phyloP scores from a whole-genome alignment of 2,329 filamentous ascomycete species.

The Graphiopsis chlorocephala region DNA sequence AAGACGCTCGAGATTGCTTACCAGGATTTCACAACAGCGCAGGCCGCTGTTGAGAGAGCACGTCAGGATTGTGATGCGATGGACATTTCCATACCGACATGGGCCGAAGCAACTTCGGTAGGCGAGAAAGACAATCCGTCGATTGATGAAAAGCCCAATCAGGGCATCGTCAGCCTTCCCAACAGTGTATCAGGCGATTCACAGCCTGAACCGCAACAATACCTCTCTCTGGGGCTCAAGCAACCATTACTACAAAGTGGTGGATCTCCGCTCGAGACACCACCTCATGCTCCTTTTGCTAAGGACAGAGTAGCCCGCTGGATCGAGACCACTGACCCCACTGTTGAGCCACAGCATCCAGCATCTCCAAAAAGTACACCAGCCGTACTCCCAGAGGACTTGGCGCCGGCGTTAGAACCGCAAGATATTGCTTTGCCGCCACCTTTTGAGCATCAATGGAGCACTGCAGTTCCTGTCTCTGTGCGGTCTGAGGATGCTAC shows the following conservation, averaged over 20 bases:
- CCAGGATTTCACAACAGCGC: not conserved
- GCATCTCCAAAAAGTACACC: no score
- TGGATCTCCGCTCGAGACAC: no score
- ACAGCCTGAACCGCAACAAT: no score
- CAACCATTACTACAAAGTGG: not conserved
- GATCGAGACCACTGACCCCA: not conserved
- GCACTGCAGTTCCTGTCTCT: no score
- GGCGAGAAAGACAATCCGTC: not conserved
- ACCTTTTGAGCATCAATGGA: no score
- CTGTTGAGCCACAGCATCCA: no score
- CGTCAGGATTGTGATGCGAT: not conserved
- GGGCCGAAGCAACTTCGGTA: not conserved
- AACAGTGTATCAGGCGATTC: not conserved
- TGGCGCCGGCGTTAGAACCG: no score
- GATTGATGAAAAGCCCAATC: not conserved
- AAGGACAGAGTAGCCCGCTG: not conserved
- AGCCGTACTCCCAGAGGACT: no score
- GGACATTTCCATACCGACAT: not conserved
- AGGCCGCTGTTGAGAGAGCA: not conserved
- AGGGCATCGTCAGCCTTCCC: not conserved
- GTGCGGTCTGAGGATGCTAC: no score
- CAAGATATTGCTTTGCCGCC: no score
- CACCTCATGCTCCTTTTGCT: not conserved
- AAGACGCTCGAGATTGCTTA: not conserved
- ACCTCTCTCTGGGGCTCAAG: no score